Evolutionary conservation across 176 grass and related monocot species (phyloP), one percentile per base, ranked within the genome.

Genomic region (Otatea glauca): DNA sequence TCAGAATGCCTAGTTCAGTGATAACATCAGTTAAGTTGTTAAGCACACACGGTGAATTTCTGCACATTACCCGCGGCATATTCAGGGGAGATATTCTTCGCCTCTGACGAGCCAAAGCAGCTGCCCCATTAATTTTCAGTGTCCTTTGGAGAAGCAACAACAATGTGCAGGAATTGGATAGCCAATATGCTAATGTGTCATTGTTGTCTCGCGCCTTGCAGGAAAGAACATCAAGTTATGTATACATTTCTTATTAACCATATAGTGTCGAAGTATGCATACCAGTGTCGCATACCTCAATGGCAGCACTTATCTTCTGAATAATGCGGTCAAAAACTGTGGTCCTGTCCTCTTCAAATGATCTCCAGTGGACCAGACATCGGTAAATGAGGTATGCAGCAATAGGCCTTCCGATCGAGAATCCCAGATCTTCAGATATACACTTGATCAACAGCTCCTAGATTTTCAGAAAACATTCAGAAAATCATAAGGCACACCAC

Each of bases 381-480:
- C 85, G 81, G 70, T 92, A 87, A 24, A 87, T 90, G 64, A 92
- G 78, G 56, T 87, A 87, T 0, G 91, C 88, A 53, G 84, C 88
- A 49, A 92, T 81, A 74, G 91, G 84, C 44, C 81, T 89, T 68
- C 81, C 70, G 7, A 68, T 87, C 11, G 91, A 92, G 88, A 90
- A 92, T 29, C 91, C 91, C 65, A 92, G 48, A 85, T 92, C 91
- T 90, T 89, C 88, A 77, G 88, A 92, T 42, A 92, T 74, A 23
- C 91, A 92, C 73, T 92, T 90, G 88, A 92, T 92, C 59, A 92
- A 71, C 68, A 92, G 84, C 17, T 92, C 91, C 91, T 92, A 21
- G 45, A 81, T 67, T 71, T 81, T 60, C 54, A 38, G 41, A 64
- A 43, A 43, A 77, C 32, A 23, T 56, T 67, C 16, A 0, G n/a